Conservation (phyloP, 345 rosid species). For the Punica granatum region DNA sequence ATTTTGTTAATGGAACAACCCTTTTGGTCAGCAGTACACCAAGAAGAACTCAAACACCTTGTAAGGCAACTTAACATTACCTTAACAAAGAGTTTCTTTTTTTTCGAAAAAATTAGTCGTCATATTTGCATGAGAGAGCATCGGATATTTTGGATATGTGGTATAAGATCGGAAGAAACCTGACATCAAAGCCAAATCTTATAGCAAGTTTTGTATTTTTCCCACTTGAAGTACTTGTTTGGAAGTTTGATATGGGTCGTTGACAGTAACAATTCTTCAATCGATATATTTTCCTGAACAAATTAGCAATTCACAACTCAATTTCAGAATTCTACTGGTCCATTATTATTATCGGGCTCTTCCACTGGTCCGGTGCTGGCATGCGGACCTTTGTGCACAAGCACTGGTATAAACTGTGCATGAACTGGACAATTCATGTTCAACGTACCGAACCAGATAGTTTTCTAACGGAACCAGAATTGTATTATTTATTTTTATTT, state of each 20-base stretch:
- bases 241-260: background rate
- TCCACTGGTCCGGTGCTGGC: background rate
- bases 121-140: background rate
- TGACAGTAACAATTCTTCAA: background rate
- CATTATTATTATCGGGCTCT: background rate
- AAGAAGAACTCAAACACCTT: slow-evolving; percentile 55
- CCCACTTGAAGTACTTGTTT: too few relatives aligned
- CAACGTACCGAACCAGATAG: too few relatives aligned
- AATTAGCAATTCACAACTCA: background rate
- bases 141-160: too few relatives aligned
- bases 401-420: background rate
- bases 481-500: background rate
- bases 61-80: slow-evolving; percentile 36
- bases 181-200: too few relatives aligned
- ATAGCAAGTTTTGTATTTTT: too few relatives aligned
- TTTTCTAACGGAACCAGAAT: too few relatives aligned
- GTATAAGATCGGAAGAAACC: too few relatives aligned
- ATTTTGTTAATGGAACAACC: too few relatives aligned
- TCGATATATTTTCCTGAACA: too few relatives aligned
- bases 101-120: too few relatives aligned
- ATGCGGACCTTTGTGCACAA: background rate
- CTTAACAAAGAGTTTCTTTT: background rate
- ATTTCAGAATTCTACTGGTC: background rate
- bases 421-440: background rate
- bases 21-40: too few relatives aligned